Evolutionary conservation across 345 rosid genomes (phyloP), one percentile per base, ranked within the genome.

Genomic region (Eucalyptus pauciflora): DNA sequence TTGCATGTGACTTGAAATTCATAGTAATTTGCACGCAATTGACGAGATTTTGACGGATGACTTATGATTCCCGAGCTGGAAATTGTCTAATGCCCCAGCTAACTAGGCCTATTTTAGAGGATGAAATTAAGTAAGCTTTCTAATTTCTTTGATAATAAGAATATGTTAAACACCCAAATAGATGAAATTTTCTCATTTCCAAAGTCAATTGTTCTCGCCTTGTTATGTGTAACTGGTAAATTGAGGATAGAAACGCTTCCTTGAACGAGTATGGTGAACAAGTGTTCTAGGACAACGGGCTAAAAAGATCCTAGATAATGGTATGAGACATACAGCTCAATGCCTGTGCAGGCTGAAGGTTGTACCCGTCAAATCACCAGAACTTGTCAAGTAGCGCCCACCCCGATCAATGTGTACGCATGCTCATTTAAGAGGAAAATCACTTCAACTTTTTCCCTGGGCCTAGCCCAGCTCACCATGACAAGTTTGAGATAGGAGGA

Each of bases 41-140:
- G 43, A 67, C 0, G 1, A 15, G 79, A 67, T 8, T 13, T 69
- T 0, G 9, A 69, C 11, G 8, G 0, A 9, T 5, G 4, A 31
- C 43, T 33, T 69, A 7, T 0, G 8, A 16, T 69, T 69, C 24
- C 7, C 1, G 0, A 69, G 12, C 0, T 16, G 3, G 7, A 8
- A 69, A 31, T 31, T 31, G 12, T 16, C 12, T 69, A 8, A 33
- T 0, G 2, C 81, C 81, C 81, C 45, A 18, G 3, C 46, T 41
- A 37, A 71, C 13, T 17, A 33, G 7, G 46, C 46, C 14, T 0
- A 71, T 41, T 33, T 20, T 71, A 33, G 46, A 71, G 45, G 46
- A 71, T 71, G 27, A 37, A 33, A 37, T 37, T 37, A 31, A 5
- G 22, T 37, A 31, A 31, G 79, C 12, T 31, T 15, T 31, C 2